Conservation (phyloP, 2,329 filamentous ascomycete genomes). For the Colletotrichum tanaceti region DNA sequence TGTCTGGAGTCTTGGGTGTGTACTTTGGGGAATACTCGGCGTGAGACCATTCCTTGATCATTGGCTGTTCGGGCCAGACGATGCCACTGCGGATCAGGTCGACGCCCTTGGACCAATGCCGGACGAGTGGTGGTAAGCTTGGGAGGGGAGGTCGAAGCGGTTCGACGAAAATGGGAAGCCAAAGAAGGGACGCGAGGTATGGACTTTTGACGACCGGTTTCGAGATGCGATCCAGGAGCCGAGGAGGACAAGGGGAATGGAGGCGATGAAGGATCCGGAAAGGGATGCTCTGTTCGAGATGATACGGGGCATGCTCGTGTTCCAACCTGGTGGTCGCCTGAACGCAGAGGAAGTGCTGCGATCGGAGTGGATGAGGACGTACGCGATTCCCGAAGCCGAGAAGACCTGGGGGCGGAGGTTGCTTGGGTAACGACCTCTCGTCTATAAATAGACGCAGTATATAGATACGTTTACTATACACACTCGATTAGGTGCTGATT, state of each 20-base stretch:
- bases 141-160: constrained; percentile 30
- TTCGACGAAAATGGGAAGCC: constrained; percentile 34
- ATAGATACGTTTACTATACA: background rate
- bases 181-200: constrained; percentile 29
- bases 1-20: constrained; percentile 54
- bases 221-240: constrained; percentile 49
- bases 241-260: constrained; percentile 38
- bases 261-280: constrained; percentile 26
- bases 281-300: constrained; percentile 38
- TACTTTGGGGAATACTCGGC: constrained; percentile 51
- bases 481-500: background rate
- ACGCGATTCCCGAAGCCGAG: constrained; percentile 24
- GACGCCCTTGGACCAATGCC: constrained; percentile 46
- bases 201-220: constrained; percentile 47
- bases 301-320: constrained; percentile 39
- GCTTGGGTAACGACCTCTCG: constrained; percentile 8
- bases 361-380: constrained; percentile 41
- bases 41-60: constrained; percentile 46
- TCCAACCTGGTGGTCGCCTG: constrained; percentile 36
- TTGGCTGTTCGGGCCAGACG: constrained; percentile 45
- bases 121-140: constrained; percentile 37
- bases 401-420: constrained; percentile 21
- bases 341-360: constrained; percentile 39
- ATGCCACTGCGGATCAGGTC: constrained; percentile 48
- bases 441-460: background rate